Evolutionary conservation across 2,329 filamentous ascomycete species (phyloP), one percentile per base, ranked within the genome.

Genomic region (Colletotrichum liriopes): DNA sequence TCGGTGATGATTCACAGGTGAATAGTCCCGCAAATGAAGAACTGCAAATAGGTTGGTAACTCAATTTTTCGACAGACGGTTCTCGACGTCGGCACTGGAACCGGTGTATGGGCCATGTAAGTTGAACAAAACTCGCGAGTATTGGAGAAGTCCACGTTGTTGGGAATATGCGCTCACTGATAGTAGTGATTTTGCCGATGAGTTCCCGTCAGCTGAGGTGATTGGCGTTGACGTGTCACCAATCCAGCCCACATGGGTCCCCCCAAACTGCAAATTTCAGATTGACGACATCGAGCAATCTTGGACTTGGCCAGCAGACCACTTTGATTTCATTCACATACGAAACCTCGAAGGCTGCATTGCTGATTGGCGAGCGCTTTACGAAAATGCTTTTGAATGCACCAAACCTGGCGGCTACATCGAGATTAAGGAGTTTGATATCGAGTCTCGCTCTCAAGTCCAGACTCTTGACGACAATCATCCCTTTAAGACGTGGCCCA

Each of bases 261-360:
- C 90, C 0, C 84, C 86, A 20, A 93, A 93, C 75, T 89, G 91
- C 65, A 86, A 87, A 72, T 93, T 92, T 69, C 85, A 91, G 66
- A 86, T 92, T 49, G 91, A 93, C 77, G 90, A 93, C 74, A 86
- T 89, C 43, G 88, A 89, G 23, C 78, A 82, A 6, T 79, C 81
- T 0, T 86, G 83, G 83, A 88, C 81, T 78, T 89, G 81, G 45
- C 82, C 85, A 0, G 76, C 82, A 0, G 76, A 84, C 64, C 78
- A 84, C 63, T 90, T 91, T 74, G 90, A 92, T 79, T 89, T 86
- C 74, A 85, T 93, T 54, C 90, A 92, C 77, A 84, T 87, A 1
- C 86, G 88, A 32, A 82, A 87, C 68, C 81, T 91, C 77, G 81
- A 84, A 0, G 90, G 90, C 16, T 85, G 85, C 56, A 84, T 91